Base-by-base conservation (phyloP, 129 eudicot genomes). In the Centaurea solstitialis region DNA sequence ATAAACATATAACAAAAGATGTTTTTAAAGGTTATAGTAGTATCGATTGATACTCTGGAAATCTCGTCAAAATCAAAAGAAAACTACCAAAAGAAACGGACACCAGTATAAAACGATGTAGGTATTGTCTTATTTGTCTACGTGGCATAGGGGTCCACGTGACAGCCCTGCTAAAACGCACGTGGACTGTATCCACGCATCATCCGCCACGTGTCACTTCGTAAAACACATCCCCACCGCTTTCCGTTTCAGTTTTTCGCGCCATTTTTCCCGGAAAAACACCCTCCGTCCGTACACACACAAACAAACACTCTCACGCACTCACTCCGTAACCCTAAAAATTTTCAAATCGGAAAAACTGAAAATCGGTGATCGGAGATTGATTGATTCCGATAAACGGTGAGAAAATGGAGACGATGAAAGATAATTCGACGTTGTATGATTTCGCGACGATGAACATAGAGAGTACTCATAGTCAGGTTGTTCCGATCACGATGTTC, bases 401-500 rank as follows among this genome's bases (percentile, higher is more conserved):
- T 11, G 59, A 41, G 30, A 26, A 68, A 70, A 80, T 79, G 75
- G 79, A 72, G 57, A 15, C 4, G 74, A 85, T 76, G 77, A 84
- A 72, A 50, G 43, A 81, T 18, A 79, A 68, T 62, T 69, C 59
- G 2, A 75, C 78, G 7, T 26, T 66, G 8, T 79, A 20, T 21
- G 81, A 41, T 21, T 74, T 71, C 33, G 77, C 80, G n/a, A 28
- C 80, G n/a, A 28, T 10, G 77, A 84, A 89, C 37, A 2, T 84
- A 8, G 90, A 81, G 70, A 59, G 70, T 28, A 78, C 69, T 33
- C 89, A 92, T 66, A 85, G 57, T 15, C 84, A 87, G 59, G 91
- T 93, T n/a, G 87, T 93, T 15, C 85, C 93, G 37, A 88, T 88
- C 47, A 81, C 97, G 37, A 72, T 93, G 43, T 93, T 93, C 76